Conservation (phyloP, 176 grass and related monocot genomes). For the Stipa capillata region DNA sequence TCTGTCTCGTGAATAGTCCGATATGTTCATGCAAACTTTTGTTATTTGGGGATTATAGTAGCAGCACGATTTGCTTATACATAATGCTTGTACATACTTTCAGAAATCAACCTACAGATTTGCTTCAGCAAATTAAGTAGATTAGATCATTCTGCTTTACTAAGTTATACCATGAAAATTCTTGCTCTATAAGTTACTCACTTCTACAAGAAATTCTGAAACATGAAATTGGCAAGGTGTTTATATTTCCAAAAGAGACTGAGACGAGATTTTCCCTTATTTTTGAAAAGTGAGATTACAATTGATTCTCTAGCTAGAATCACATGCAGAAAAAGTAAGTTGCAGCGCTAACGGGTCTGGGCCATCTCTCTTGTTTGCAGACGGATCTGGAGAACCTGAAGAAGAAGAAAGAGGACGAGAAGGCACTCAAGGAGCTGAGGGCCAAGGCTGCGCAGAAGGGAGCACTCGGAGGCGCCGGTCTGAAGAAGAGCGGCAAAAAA, state of each 20-base stretch:
- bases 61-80: not conserved
- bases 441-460: constrained; percentile 51
- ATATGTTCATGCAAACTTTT: not conserved
- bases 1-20: not conserved
- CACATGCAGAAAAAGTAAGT: not conserved
- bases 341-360: not conserved
- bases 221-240: too few species aligned
- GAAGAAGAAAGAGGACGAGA: constrained; percentile 51
- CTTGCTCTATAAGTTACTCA: not conserved
- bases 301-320: not conserved
- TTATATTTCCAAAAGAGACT: not conserved
- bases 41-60: not conserved
- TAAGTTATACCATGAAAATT: not conserved
- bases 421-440: constrained; percentile 53
- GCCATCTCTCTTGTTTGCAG: not conserved
- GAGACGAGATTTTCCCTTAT: not conserved
- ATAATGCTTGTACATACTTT: not conserved
- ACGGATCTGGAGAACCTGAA: constrained; percentile 30
- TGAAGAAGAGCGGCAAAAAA: constrained; percentile 58
- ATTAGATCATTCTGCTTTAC: not conserved
- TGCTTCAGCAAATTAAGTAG: not conserved
- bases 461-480: constrained; percentile 38
- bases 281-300: not conserved
- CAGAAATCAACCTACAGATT: not conserved
- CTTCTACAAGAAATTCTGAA: not conserved